A percentile compares a stretch with the other conserved stretches of the same genome.
phyloP scores from a whole-genome alignment of 345 rosid species.

The Eucalyptus melliodora region DNA sequence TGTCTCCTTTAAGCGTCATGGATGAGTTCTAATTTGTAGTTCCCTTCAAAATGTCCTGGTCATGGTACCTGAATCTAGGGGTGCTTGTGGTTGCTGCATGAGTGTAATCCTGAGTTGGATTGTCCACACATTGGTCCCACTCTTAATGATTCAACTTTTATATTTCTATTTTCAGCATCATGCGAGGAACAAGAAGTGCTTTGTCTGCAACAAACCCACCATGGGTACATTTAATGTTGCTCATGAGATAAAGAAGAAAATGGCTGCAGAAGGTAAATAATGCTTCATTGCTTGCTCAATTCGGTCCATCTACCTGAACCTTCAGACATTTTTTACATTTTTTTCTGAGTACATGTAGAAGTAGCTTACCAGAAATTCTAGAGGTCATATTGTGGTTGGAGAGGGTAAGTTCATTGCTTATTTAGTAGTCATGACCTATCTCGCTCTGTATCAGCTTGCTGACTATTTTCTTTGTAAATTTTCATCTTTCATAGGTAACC shows the following conservation, averaged over 20 bases:
- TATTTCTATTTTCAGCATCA: constrained; percentile 45
- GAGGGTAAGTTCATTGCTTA: not conserved
- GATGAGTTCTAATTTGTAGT: not conserved
- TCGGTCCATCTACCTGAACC: not conserved
- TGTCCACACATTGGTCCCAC: not conserved
- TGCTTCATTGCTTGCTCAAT: not conserved
- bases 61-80: not conserved
- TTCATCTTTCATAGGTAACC: not conserved
- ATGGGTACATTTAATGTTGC: constrained; percentile 75
- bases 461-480: not conserved
- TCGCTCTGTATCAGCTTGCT: not conserved
- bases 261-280: constrained; percentile 27
- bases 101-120: not conserved
- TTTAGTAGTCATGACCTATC: not conserved
- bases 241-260: constrained; percentile 51
- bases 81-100: not conserved
- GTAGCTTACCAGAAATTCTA: not conserved
- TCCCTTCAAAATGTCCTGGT: not conserved
- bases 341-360: not conserved
- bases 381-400: not conserved
- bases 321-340: not conserved
- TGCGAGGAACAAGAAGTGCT: constrained; percentile 81
- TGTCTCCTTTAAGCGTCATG: not conserved
- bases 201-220: constrained; percentile 81
- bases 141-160: not conserved